phyloP scores from a whole-genome alignment of 768 basidiomycete species.

The Agaricus subrufescens region DNA sequence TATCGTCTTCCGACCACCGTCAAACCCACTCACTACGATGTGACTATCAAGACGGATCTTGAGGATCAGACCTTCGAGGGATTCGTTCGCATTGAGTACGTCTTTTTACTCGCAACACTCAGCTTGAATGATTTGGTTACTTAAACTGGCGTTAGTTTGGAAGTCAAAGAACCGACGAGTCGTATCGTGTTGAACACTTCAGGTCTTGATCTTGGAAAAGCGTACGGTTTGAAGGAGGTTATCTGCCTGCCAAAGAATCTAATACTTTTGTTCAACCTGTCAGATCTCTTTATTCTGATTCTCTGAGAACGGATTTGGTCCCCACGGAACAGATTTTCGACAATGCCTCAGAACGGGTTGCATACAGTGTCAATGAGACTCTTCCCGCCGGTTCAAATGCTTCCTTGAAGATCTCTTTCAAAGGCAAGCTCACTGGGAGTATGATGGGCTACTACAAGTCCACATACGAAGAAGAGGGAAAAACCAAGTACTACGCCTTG shows the following conservation, averaged over 20 bases:
- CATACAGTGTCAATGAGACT: conserved; percentile 49
- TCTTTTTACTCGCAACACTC: conserved; percentile 1
- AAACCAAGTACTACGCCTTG: conserved; percentile 65
- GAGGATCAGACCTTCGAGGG: conserved; percentile 73
- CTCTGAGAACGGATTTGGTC: conserved; percentile 41
- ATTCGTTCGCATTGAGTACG: conserved; percentile 65
- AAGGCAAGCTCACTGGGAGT: conserved; percentile 55
- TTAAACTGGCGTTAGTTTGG: conserved; percentile 38
- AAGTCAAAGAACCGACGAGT: conserved; percentile 58
- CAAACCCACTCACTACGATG: conserved; percentile 72
- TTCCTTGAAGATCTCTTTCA: conserved; percentile 65
- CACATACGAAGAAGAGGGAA: conserved; percentile 56
- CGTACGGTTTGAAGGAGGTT: conserved; percentile 24
- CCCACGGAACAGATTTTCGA: conserved; percentile 49
- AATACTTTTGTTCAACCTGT: background rate
- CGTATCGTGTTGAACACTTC: conserved; percentile 62
- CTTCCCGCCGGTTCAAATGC: conserved; percentile 70
- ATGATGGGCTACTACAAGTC: conserved; percentile 88
- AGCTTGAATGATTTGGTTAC: background rate
- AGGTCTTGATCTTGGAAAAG: conserved; percentile 52
- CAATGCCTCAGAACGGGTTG: conserved; percentile 57
- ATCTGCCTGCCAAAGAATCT: background rate
- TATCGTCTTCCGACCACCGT: conserved; percentile 66
- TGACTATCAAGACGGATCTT: conserved; percentile 80
- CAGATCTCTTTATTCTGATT: conserved; percentile 49